Percentiles rank a stretch among this genome's conserved stretches.
phyloP scores from a whole-genome alignment of 495 filamentous ascomycete genomes.

The Podospora anserina region DNA sequence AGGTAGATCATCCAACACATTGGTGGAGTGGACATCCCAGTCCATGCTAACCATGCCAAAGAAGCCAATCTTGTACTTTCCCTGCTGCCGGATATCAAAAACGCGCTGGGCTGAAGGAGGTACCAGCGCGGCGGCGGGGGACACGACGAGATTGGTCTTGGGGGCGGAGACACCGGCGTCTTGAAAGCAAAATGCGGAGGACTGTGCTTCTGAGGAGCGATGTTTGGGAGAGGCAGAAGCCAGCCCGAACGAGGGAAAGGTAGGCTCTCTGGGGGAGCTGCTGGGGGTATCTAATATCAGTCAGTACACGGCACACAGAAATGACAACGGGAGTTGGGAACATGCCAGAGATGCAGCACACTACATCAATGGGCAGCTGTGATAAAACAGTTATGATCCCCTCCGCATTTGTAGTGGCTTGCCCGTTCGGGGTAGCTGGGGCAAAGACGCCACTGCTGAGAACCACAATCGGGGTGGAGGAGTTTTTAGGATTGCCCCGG shows the following conservation, averaged over 20 bases:
- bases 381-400: neutral
- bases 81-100: slow-evolving; percentile 1
- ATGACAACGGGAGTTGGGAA: neutral
- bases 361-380: slow-evolving; percentile 6
- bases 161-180: neutral
- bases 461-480: neutral
- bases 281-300: neutral
- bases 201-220: neutral
- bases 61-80: slow-evolving; percentile 3
- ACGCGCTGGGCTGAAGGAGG: neutral
- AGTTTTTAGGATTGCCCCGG: neutral
- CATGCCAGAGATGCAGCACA: slow-evolving; percentile 6
- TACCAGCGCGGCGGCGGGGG: neutral
- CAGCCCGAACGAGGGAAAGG: neutral
- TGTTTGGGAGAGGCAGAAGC: neutral
- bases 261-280: neutral
- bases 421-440: neutral
- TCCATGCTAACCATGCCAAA: slow-evolving; percentile 8
- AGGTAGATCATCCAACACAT: neutral
- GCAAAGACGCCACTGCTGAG: slow-evolving; percentile 8
- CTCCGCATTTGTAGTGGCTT: neutral
- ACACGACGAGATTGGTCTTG: neutral
- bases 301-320: neutral
- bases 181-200: neutral
- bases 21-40: neutral